phyloP scores from a whole-genome alignment of 2,329 filamentous ascomycete genomes.

The Teratosphaeria destructans region DNA sequence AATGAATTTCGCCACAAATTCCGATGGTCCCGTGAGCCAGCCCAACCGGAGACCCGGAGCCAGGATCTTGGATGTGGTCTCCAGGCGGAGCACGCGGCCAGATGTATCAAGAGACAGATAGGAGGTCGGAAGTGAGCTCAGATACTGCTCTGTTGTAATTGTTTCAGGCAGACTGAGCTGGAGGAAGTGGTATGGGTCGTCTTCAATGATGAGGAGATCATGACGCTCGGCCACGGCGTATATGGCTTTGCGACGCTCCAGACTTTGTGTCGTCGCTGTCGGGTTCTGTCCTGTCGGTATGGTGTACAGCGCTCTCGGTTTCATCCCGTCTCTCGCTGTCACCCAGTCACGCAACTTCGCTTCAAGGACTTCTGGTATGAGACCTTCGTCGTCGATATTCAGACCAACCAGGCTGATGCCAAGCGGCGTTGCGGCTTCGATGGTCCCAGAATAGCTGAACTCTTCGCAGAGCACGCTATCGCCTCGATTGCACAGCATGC shows the following conservation, averaged over 20 bases:
- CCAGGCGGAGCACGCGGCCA: slow-evolving; percentile 77
- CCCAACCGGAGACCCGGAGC: slow-evolving; percentile 81
- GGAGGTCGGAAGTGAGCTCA: slow-evolving; percentile 63
- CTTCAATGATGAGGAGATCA: slow-evolving; percentile 78
- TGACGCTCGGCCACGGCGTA: slow-evolving; percentile 75
- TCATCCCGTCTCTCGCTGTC: slow-evolving; percentile 45
- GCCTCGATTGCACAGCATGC: slow-evolving; percentile 67
- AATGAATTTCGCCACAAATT: slow-evolving; percentile 72
- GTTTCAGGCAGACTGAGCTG: slow-evolving; percentile 53
- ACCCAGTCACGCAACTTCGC: slow-evolving; percentile 57
- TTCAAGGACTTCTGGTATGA: slow-evolving; percentile 53
- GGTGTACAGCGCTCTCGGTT: slow-evolving; percentile 60
- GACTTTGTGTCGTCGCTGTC: slow-evolving; percentile 70
- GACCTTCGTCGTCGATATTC: slow-evolving; percentile 56
- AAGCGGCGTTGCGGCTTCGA: slow-evolving; percentile 54
- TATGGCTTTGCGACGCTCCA: slow-evolving; percentile 56
- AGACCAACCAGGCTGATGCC: slow-evolving; percentile 52
- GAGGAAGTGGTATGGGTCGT: slow-evolving; percentile 91
- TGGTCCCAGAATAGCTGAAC: slow-evolving; percentile 71
- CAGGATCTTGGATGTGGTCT: slow-evolving; percentile 90
- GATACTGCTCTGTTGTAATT: slow-evolving; percentile 58
- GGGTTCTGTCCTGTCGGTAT: slow-evolving; percentile 83
- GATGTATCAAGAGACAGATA: slow-evolving; percentile 74
- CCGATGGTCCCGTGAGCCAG: slow-evolving; percentile 80
- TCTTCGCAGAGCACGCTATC: slow-evolving; percentile 80